Evolutionary conservation across 257 asterid species (phyloP).

Genomic region (Solanum tarapatanum): DNA sequence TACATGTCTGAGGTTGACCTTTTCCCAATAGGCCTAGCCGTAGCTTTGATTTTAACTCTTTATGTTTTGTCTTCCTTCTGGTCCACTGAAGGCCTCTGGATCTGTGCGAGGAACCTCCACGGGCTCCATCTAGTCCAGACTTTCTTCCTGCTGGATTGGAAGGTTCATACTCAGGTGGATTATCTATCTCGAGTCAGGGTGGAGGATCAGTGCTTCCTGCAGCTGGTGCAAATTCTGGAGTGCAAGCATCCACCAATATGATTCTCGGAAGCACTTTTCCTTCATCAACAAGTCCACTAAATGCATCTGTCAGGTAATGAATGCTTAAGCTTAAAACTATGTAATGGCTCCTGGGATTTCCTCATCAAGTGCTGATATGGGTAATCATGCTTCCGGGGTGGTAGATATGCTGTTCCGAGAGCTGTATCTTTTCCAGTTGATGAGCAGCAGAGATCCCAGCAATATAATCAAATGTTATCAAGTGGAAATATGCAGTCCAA

Average conservation of each 20-base stretch:
- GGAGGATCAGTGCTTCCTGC: constrained; percentile 31
- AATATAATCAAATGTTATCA: constrained; percentile 50
- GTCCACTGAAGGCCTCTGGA: constrained; percentile 64
- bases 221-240: constrained; percentile 42
- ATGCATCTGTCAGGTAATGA: constrained; percentile 59
- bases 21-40: background rate
- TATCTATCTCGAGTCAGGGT: constrained; percentile 45
- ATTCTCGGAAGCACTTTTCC: constrained; percentile 45
- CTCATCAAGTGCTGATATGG: background rate
- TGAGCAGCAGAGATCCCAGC: constrained; percentile 79
- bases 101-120: constrained; percentile 47
- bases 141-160: constrained; percentile 53
- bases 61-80: background rate
- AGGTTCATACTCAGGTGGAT: constrained; percentile 49
- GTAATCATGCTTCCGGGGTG: constrained; percentile 34
- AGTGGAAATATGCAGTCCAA: constrained; percentile 50
- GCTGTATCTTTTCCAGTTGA: constrained; percentile 49
- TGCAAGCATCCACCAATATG: constrained; percentile 55
- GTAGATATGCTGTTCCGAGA: constrained; percentile 54
- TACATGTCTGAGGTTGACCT: background rate
- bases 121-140: constrained; percentile 39
- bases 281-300: constrained; percentile 48
- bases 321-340: constrained; percentile 1
- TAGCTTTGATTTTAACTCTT: background rate
- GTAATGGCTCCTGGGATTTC: background rate